Evolutionary conservation across 179 eudicot species (phyloP), one percentile per base, ranked within the genome.

Genomic region (Silene vulgaris): DNA sequence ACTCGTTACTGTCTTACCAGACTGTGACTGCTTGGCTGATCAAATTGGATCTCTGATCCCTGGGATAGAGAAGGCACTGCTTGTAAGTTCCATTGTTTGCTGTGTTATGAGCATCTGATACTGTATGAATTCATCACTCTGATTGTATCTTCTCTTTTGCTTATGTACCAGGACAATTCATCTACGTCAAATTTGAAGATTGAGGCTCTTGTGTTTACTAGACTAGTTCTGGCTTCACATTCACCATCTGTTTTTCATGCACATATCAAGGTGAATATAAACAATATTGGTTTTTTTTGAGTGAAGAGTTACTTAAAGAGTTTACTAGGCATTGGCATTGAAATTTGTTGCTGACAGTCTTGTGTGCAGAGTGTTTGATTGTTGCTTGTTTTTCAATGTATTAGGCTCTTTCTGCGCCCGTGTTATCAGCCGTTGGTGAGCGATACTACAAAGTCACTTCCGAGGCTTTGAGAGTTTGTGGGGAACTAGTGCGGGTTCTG

Each of bases 361-460:
- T 26, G 20, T 37, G 72, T 69, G 17, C 3, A 11, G 0, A n/a
- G 14, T 40, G 0, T 48, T 68, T 76, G 74, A 69, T 30, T 8
- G 16, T 13, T 73, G 32, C 50, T 37, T 62, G 17, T 71, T 28
- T 57, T 48, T 75, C 69, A 71, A 48, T 45, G 35, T 48, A 8
- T 57, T 84, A 96, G 99, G 96, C 96, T 62, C 89, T 96, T 78
- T 90, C 92, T 82, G 86, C 89, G 74, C 90, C 99, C 77, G 86
- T 96, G 72, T 82, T 96, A 72, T 93, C 94, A 85, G 90, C 98
- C 83, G 92, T 93, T 76, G 91, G 97, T 72, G 98, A 96, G 82
- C 90, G 99, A 48, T 96, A 96, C 83, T 96, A 96, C 83, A 96
- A 96, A 78, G 99, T 96, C 75, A 96, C 97, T 48, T 91, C 99